Conservation (phyloP, 495 filamentous ascomycete species). For the Delitschia confertaspora region DNA sequence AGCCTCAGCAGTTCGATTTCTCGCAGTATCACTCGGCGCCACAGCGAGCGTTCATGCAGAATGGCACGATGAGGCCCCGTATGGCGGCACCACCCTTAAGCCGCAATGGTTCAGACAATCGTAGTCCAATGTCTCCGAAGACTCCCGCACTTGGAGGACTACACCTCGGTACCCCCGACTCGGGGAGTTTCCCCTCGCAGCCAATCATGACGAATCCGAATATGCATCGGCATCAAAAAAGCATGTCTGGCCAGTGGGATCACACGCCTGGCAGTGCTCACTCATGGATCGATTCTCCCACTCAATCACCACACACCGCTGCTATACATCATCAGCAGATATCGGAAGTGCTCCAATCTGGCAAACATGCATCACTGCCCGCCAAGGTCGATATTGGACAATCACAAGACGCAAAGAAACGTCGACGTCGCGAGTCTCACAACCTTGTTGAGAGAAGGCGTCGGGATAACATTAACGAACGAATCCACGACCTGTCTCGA, state of each 20-base stretch:
- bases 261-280: conserved; percentile 67
- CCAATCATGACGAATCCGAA: conserved; percentile 52
- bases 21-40: conserved; percentile 50
- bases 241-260: conserved; percentile 72
- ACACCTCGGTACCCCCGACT: conserved; percentile 54
- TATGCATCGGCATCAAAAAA: conserved; percentile 68
- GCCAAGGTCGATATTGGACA: conserved; percentile 53
- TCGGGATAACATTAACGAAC: conserved; percentile 96
- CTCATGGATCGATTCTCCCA: conserved; percentile 74
- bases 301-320: conserved; percentile 43
- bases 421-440: conserved; percentile 84
- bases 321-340: conserved; percentile 49
- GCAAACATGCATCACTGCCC: conserved; percentile 61
- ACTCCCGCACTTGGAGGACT: conserved; percentile 51
- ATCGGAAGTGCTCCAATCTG: conserved; percentile 59
- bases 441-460: conserved; percentile 92
- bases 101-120: conserved; percentile 57
- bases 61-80: conserved; percentile 13
- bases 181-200: conserved; percentile 62
- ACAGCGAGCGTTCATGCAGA: conserved; percentile 36
- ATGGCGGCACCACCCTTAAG: conserved; percentile 51
- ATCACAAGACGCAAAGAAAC: conserved; percentile 85
- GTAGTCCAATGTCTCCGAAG: conserved; percentile 75
- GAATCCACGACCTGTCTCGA: conserved; percentile 91
- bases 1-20: conserved; percentile 57